phyloP scores from a whole-genome alignment of 768 basidiomycete genomes.

The Omphalotus guepiniiformis region DNA sequence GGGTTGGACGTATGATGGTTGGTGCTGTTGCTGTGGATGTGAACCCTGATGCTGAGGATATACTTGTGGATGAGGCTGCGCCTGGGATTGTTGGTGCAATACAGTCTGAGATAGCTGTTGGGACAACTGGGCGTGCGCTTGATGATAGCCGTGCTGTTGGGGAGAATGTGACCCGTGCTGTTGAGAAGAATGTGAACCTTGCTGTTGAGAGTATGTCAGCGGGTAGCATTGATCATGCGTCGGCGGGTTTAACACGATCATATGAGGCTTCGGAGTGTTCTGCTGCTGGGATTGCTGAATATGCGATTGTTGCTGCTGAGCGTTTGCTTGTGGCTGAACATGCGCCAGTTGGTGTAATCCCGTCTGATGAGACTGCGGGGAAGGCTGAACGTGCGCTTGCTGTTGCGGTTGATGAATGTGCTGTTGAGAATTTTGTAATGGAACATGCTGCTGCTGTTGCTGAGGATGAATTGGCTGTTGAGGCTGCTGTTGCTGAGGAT shows the following conservation, averaged over 20 bases:
- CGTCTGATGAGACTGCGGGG: too few species aligned
- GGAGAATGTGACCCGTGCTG: background rate
- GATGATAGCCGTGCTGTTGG: conserved; percentile 10
- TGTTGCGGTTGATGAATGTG: too few species aligned
- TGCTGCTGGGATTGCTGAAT: conserved; percentile 6
- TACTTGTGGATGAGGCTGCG: conserved; percentile 16
- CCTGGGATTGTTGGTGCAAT: conserved; percentile 12
- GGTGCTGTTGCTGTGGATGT: conserved; percentile 25
- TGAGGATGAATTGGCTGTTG: conserved; percentile 4
- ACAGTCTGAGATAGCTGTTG: conserved; percentile 11
- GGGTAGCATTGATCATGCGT: too few species aligned
- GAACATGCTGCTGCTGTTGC: conserved; percentile 2
- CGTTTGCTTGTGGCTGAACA: too few species aligned
- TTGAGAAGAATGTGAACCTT: background rate
- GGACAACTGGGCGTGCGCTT: conserved; percentile 14
- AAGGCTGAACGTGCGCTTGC: too few species aligned
- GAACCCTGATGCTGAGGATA: conserved; percentile 15
- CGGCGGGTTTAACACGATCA: background rate
- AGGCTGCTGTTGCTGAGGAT: conserved; percentile 10
- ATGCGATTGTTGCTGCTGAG: conserved; percentile 11
- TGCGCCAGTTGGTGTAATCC: too few species aligned
- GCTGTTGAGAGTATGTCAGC: too few species aligned
- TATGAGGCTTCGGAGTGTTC: background rate
- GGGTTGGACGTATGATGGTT: too few species aligned
- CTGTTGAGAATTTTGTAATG: conserved; percentile 9